Evolutionary conservation across 2,329 filamentous ascomycete genomes (phyloP), one percentile per base, ranked within the genome.

Genomic region (Diplodia seriata): DNA sequence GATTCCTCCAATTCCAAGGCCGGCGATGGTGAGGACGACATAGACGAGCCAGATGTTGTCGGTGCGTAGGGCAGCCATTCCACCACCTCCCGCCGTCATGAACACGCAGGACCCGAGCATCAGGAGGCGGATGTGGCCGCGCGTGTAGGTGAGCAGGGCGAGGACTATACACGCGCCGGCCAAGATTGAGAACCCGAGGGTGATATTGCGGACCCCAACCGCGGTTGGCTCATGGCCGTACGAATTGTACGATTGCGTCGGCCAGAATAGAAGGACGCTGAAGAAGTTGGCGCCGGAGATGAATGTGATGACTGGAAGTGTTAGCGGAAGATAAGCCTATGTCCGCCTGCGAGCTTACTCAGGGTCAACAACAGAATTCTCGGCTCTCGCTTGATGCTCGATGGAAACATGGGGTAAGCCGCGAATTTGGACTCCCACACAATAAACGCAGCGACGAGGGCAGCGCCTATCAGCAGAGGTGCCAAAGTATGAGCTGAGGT

Each of bases 351-450:
- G 5, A 18, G 14, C 57, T 50, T 62, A 62, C 57, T 18, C 1
- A 85, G 87, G 0, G 87, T 85, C 0, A 88, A 88, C 11, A 91
- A 84, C 15, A 67, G 53, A 5, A 67, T 59, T 26, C 65, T 40
- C 18, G 65, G 65, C 23, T 67, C 65, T 40, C 26, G 53, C 40
- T 67, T 57, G n/a, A 78, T 71, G 47, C 77, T 76, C 8, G 73
- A 69, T 3, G 80, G 80, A 18, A 81, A 73, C 76, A 82, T 80
- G 6, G 79, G 79, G 47, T 78, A 72, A 38, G 71, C 71, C 14
- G 80, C 79, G 49, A 77, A 76, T 55, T 78, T 78, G 72, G 72
- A 75, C 66, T 82, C 79, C 71, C 75, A 81, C 7, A 78, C 66
- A 8, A 78, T 62, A 69, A 77, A 81, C 2, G 68, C 71, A n/a